Evolutionary conservation across 148 eudicot species (phyloP), one percentile per base, ranked within the genome.

Genomic region (Rhododendron simsii): DNA sequence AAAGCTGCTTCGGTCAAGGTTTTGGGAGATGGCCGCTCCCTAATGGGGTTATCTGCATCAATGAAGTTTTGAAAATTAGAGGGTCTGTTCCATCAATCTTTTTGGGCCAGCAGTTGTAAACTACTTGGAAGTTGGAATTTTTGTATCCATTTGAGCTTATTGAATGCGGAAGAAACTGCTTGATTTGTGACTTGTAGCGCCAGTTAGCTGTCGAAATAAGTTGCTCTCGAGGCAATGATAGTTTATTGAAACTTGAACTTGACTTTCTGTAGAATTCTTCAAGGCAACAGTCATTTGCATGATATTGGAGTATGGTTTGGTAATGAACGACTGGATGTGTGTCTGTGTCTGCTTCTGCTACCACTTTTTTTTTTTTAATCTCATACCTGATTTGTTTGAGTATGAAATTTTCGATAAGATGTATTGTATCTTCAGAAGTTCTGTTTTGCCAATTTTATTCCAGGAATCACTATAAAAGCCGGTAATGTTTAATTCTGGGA

Each of bases 81-180:
- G 61, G 59, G 86, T 78, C 86, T 48, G 20, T 86, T 55, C 55
- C 57, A 61, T 41, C 26, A 37, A 69, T 67, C n/a, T 21, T 51
- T 63, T 83, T 0, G 65, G 59, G 81, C 85, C 78, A 67, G 48
- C 35, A 77, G 78, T 45, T 87, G 88, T 83, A 83, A 41, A 77
- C 73, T 61, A 71, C 28, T 33, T 23, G 3, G 85, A 65, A 15
- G 4, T 10, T 4, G 5, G 21, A 28, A 84, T 6, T 18, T 84
- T 51, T 50, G 11, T 26, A 20, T 69, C 53, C 14, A 23, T 26
- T 8, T 33, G 48, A 50, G 65, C 47, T 50, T n/a, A 28, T 69
- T 83, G 61, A 69, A 69, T 33, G 80, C 15, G 20, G 53, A 35
- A 76, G 45, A n/a, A 47, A 78, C 81, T 47, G 51, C 10, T 47